Percentiles rank a stretch among this genome's conserved stretches.
Conservation (phyloP, 768 basidiomycete species). For the Mycena metata region DNA sequence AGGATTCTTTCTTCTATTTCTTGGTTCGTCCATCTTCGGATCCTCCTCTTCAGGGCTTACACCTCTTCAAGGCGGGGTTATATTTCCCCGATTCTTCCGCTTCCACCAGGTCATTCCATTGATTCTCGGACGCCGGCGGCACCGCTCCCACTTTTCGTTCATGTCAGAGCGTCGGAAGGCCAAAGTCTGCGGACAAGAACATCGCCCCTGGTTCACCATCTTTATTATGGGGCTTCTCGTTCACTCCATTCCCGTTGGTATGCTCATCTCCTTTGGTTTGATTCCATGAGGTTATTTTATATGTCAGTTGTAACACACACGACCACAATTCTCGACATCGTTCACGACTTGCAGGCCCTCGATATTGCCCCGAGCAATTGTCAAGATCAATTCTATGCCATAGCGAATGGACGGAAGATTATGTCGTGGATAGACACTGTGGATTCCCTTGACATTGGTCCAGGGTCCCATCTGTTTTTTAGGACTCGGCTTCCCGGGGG, state of each 20-base stretch:
- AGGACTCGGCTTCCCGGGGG: background rate
- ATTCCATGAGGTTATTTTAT: background rate
- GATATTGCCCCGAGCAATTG: background rate
- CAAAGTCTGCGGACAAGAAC: background rate
- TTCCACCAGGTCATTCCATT: background rate
- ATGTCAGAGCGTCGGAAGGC: slow-evolving; percentile 14
- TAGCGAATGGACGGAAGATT: background rate
- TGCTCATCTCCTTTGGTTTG: background rate
- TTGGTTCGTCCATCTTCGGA: background rate
- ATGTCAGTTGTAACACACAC: background rate
- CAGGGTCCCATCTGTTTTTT: slow-evolving; percentile 4
- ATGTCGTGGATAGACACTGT: background rate
- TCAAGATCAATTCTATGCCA: background rate
- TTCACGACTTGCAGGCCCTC: background rate
- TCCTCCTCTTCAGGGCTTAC: too few relatives aligned
- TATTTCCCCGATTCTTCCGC: background rate
- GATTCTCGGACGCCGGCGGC: background rate
- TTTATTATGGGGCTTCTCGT: slow-evolving; percentile 7
- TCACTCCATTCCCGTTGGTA: background rate
- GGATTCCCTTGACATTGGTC: background rate
- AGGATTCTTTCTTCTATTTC: background rate
- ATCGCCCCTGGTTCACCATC: background rate
- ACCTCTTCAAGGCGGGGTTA: background rate
- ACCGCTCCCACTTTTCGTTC: slow-evolving; percentile 16
- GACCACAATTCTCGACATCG: background rate